phyloP scores from a whole-genome alignment of 2,329 filamentous ascomycete species.

The Paraconiothyrium sp. region DNA sequence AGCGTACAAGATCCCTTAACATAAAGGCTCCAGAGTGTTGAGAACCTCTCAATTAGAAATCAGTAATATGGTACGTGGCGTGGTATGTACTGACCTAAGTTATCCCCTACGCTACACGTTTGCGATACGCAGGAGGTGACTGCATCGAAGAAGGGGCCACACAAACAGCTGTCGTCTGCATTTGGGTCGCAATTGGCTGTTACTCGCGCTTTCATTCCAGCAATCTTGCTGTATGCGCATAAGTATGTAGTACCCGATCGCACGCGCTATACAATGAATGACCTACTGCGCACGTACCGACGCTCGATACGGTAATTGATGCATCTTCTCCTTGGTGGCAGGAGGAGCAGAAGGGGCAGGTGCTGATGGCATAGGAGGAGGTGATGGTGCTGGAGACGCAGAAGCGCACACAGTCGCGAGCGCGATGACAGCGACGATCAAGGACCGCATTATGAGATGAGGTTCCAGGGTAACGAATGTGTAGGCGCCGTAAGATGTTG shows the following conservation, averaged over 20 bases:
- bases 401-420: slow-evolving; percentile 23
- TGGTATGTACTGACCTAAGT: slow-evolving; percentile 37
- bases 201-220: slow-evolving; percentile 44
- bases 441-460: slow-evolving; percentile 21
- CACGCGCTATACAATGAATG: not conserved
- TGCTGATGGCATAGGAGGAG: not conserved
- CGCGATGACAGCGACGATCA: slow-evolving; percentile 17
- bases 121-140: slow-evolving; percentile 41
- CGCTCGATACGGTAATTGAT: slow-evolving; percentile 21
- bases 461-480: slow-evolving; percentile 12
- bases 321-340: not conserved
- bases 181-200: slow-evolving; percentile 43
- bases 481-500: slow-evolving; percentile 11
- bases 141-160: slow-evolving; percentile 44
- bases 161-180: slow-evolving; percentile 41
- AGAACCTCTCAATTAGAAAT: slow-evolving; percentile 1
- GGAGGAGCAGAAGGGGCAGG: slow-evolving; percentile 8
- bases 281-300: slow-evolving; percentile 41
- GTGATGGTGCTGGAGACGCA: slow-evolving; percentile 27
- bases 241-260: slow-evolving; percentile 4
- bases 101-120: slow-evolving; percentile 42
- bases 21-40: slow-evolving; percentile 12
- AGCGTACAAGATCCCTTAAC: not conserved
- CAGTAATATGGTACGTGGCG: not conserved
- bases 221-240: slow-evolving; percentile 35